Base-by-base conservation (phyloP, 768 basidiomycete species). In the Tulasnella sp. region DNA sequence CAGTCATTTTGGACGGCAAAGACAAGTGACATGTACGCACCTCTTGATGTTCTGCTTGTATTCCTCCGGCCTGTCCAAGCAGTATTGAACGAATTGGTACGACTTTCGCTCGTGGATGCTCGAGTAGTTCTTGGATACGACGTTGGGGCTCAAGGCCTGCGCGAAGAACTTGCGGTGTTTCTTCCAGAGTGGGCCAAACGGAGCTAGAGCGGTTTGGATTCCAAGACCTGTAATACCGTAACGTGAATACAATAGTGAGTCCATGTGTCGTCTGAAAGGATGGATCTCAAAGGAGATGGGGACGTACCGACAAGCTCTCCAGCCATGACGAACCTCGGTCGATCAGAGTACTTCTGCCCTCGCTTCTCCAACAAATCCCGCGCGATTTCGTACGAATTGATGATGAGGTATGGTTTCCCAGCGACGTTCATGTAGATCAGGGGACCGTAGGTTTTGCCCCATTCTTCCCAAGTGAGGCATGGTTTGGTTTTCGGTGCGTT, bases 291-390 rank as follows among this genome's bases (percentile, higher is more conserved):
- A 62, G 42, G 42, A 12, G 42, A n/a, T n/a, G 42, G 12, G n/a
- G n/a, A 37, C 64, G n/a, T 65, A 65, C 64, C 64, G 22, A 36
- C 35, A 6, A 68, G 67, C 12, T 41, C 67, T 29, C 35, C 39
- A 19, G 52, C 59, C 59, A 76, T 77, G 3, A 76, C 76, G 66
- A 78, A 77, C 17, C 32, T 39, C 5, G 44, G 44, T 36, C 76
- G 77, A 44, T 80, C 79, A 8, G 80, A 79, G 62, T 80, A 80
- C 40, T 77, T 74, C 26, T 37, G 29, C 0, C 78, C 78, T 16
- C 79, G 74, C 12, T 71, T 75, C 0, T 80, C 80, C 16, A 80
- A 71, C 7, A 80, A 74, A 0, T 79, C 79, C 32, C 72, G 74
- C n/a, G 79, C 78, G 44, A 78, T 40, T 62, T 76, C 75, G 32